Base-by-base conservation (phyloP, 1,139 yeast genomes). In the Casaregolazyma suthepensis region DNA sequence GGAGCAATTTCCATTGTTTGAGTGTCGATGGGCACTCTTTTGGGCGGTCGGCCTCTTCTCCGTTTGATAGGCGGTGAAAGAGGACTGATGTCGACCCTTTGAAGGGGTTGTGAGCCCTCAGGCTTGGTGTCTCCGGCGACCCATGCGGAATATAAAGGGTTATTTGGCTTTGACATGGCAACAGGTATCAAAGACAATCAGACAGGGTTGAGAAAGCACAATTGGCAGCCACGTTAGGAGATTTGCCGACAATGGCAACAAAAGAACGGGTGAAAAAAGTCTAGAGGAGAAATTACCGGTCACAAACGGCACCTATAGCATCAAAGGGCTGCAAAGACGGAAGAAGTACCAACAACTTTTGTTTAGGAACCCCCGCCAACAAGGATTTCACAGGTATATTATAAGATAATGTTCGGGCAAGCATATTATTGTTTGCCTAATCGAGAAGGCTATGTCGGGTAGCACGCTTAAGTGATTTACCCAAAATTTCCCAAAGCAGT, bases 11-110 rank as follows among this genome's bases (percentile, higher is more conserved):
- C 52, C 63, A 60, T 61, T 47, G 57, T 58, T 50, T 60, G 63
- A n/a, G 61, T 61, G 52, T 61, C 63, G 45, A 62, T 61, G 9
- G 63, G 65, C 12, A 59, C 47, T 45, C 56, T 59, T 55, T 62
- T 62, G 20, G 65, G 63, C 1, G 64, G 64, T 26, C 65, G 48
- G 38, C 65, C 65, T 43, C 65, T 48, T 51, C 58, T 59, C 45
- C 57, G 53, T 46, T 56, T 57, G 13, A 48, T 15, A 22, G 23
- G 31, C 6, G 26, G 26, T 3, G 45, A 22, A 17, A 42, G 22
- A 7, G 31, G 31, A 26, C 6, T 26, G 31, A 5, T 13, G 13
- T 35, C 40, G 5, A 12, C 40, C 18, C 17, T 13, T 35, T 35
- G 15, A 13, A 2, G 40, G 12, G 6, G 31, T 26, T 26, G 6